Evolutionary conservation across 2,329 filamentous ascomycete species (phyloP), one percentile per base, ranked within the genome.

Genomic region (Aspergillus aculeatus): DNA sequence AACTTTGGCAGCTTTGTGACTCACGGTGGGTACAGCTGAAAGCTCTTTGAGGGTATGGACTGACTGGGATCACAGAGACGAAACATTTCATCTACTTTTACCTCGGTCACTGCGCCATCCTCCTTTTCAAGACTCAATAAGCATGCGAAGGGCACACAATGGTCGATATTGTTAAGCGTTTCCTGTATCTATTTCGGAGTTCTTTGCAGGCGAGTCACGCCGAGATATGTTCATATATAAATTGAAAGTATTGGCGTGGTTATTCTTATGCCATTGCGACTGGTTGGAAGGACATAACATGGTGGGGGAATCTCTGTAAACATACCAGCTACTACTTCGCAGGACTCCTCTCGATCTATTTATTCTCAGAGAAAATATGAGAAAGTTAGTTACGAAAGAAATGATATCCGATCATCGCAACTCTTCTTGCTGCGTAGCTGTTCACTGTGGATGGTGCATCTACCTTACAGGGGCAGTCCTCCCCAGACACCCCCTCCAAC

Each of bases 81-180:
- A 98, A 98, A 82, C 95, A 99, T 80, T 99, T 99, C 83, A 97
- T 99, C 77, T 99, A 99, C 83, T 99, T 99, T 83, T 99, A 99
- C 82, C 89, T 99, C 61, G 95, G 95, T 57, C 95, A 98, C 83
- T 97, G 92, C 78, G 95, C 95, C 61, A 98, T 99, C 75, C 85
- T 99, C 58, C 88, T 99, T 56, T 99, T 98, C 87, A 99, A 99
- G 85, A 99, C 95, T 47, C 94, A 97, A 86, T 98, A 71, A 68
- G 63, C 41, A 10, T 44, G 12, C 19, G 41, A 19, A 49, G 32
- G 26, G 29, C 26, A 44, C 4, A 23, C 49, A 50, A 49, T n/a
- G 10, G 38, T 35, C 21, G 38, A 41, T 21, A 21, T 47, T 26
- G 26, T 31, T 29, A 6, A 32, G 48, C 41, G 41, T 44, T n/a